Conservation (phyloP, 768 basidiomycete genomes). For the Sporobolomyces roseus region DNA sequence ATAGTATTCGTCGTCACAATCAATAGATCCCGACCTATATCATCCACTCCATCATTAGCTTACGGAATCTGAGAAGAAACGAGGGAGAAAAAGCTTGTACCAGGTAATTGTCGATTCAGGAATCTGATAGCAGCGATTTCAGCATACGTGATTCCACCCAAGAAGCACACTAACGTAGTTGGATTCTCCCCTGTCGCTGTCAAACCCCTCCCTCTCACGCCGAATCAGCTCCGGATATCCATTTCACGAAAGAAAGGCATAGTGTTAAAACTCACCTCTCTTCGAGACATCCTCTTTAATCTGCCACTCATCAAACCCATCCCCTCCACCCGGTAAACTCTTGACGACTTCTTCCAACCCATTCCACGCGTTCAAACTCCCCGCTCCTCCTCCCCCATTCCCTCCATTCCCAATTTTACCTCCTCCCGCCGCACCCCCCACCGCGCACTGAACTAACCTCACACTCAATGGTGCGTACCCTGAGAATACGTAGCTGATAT, state of each 20-base stretch:
- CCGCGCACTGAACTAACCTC: slow-evolving; percentile 81
- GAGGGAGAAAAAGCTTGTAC: slow-evolving; percentile 13
- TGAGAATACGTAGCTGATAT: slow-evolving; percentile 93
- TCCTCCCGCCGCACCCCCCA: slow-evolving; percentile 1
- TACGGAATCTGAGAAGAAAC: too few relatives aligned
- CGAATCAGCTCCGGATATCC: too few relatives aligned
- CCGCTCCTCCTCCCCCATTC: slow-evolving; percentile 49
- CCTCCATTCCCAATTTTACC: slow-evolving; percentile 54
- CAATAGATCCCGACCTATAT: slow-evolving; percentile 78
- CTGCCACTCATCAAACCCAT: slow-evolving; percentile 70
- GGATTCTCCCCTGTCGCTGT: slow-evolving; percentile 60
- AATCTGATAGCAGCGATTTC: slow-evolving; percentile 85
- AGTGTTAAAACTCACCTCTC: too few relatives aligned
- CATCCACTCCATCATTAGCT: too few relatives aligned
- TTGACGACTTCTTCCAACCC: slow-evolving; percentile 88
- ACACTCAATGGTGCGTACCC: slow-evolving; percentile 93
- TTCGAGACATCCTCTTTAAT: slow-evolving; percentile 24
- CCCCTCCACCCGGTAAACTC: slow-evolving; percentile 76
- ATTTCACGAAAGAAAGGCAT: too few relatives aligned
- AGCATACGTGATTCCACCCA: slow-evolving; percentile 95
- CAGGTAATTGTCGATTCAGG: slow-evolving; percentile 20
- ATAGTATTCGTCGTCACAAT: slow-evolving; percentile 89
- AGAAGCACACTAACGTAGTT: slow-evolving; percentile 89
- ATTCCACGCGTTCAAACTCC: slow-evolving; percentile 88
- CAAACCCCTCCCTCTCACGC: too few relatives aligned